Conservation (phyloP, 1,139 yeast species). For the Sugiyamaella neomexicana region DNA sequence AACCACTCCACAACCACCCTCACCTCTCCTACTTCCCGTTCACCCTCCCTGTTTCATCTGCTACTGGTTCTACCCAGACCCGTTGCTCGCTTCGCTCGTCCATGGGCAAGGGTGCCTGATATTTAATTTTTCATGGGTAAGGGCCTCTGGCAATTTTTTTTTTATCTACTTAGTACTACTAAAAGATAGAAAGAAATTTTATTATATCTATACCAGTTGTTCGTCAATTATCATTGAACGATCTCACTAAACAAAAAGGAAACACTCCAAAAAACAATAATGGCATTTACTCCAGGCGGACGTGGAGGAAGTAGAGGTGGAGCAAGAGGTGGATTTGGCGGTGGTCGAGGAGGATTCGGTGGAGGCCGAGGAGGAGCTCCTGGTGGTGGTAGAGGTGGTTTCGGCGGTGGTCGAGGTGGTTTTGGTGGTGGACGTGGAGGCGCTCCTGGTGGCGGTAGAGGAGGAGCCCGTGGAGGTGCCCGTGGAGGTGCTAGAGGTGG, state of each 20-base stretch:
- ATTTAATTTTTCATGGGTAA: neutral
- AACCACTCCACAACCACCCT: too few species aligned
- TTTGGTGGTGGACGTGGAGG: conserved; percentile 34
- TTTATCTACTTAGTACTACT: conserved; percentile 1
- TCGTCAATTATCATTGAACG: conserved; percentile 5
- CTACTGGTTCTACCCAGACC: too few species aligned
- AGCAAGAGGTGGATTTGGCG: conserved; percentile 47
- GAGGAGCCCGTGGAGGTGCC: conserved; percentile 40
- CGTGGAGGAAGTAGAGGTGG: conserved; percentile 29
- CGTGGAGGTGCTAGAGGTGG: conserved; percentile 41
- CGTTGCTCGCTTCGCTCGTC: too few species aligned
- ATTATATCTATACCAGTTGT: neutral
- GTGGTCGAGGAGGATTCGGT: conserved; percentile 41
- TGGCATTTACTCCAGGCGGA: conserved; percentile 51
- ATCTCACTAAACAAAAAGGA: conserved; percentile 6
- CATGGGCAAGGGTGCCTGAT: too few species aligned
- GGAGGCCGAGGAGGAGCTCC: conserved; percentile 32
- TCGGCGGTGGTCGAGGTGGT: conserved; percentile 40
- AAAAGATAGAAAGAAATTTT: conserved; percentile 9
- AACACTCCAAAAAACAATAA: conserved; percentile 34
- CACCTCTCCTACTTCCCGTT: too few species aligned
- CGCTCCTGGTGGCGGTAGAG: conserved; percentile 34
- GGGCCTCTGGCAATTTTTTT: conserved; percentile 10
- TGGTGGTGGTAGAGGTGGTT: conserved; percentile 40
- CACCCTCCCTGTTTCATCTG: too few species aligned